Evolutionary conservation across 805 yeast genomes (phyloP), one percentile per base, ranked within the genome.

Genomic region (Kuraishia molischiana): DNA sequence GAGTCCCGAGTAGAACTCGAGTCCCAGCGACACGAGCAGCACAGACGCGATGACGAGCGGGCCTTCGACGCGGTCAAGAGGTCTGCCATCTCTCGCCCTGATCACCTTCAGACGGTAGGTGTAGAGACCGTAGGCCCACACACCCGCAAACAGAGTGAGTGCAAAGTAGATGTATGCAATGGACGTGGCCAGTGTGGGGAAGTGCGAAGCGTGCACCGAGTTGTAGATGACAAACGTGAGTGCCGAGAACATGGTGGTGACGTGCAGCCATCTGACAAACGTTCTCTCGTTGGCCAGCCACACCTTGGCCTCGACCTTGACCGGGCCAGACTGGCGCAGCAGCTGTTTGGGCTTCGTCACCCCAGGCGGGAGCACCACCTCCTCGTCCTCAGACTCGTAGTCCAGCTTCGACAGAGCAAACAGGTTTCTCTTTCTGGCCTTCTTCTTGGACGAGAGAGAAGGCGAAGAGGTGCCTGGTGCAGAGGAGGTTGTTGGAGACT

Each of bases 241-340:
- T 0, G 89, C 79, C 17, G 95, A 78, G 48, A 92, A 69, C 54
- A 92, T 65, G 0, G 94, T 77, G 11, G 95, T 83, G 18, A 90
- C 90, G 44, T 82, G 87, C 46, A 92, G 67, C 98, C 98, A 92
- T 59, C 94, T 75, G 66, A 85, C 81, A 64, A 89, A 90, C 3
- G 98, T 92, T 59, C 98, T 81, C 64, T 92, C 98, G 54, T 92
- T 92, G 21, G 98, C 98, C 45, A 92, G 69, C 97, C 97, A 92
- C 11, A 92, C 98, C 55, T 92, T 92, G 22, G 97, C 94, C 64
- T 92, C 98, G 41, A 92, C 89, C 60, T 84, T 87, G 39, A 87
- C 75, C 1, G 96, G 92, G 5, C 96, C 95, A 20, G 89, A 79
- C 56, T 87, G 87, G 53, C 89, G 84, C 49, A 90, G 69, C 61